Evolutionary conservation across 331 rosid genomes (phyloP).

Genomic region (Rosa hybrid): DNA sequence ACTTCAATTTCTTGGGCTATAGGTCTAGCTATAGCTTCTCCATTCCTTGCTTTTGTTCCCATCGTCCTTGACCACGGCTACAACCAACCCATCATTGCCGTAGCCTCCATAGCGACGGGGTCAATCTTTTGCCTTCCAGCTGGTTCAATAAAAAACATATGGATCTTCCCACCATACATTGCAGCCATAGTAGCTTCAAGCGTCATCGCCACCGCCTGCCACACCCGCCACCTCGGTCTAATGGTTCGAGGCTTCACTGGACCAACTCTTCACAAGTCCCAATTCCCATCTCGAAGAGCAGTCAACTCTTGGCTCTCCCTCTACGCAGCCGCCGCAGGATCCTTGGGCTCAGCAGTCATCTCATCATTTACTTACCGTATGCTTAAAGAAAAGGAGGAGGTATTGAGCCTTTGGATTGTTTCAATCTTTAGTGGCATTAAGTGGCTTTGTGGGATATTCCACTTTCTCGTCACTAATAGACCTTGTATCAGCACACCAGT

Average conservation of each 20-base stretch:
- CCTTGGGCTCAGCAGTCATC: slow-evolving; percentile 48
- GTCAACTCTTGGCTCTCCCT: slow-evolving; percentile 52
- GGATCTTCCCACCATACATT: slow-evolving; percentile 69
- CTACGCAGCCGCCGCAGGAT: slow-evolving; percentile 47
- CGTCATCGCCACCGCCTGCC: slow-evolving; percentile 50
- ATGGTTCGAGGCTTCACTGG: slow-evolving; percentile 53
- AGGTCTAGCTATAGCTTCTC: slow-evolving; percentile 68
- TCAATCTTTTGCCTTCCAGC: slow-evolving; percentile 72
- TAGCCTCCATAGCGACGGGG: slow-evolving; percentile 57
- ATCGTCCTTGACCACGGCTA: slow-evolving; percentile 64
- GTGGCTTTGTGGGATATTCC: slow-evolving; percentile 72
- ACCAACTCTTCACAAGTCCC: slow-evolving; percentile 27
- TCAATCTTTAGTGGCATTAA: slow-evolving; percentile 81
- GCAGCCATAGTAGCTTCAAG: slow-evolving; percentile 46
- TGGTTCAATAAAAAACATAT: slow-evolving; percentile 59
- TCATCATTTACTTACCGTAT: slow-evolving; percentile 64
- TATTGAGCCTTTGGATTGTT: slow-evolving; percentile 74
- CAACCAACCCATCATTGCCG: slow-evolving; percentile 46
- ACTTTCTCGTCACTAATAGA: slow-evolving; percentile 40
- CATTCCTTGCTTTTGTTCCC: slow-evolving; percentile 54
- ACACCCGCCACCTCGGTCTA: slow-evolving; percentile 67
- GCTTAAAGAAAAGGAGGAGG: slow-evolving; percentile 47
- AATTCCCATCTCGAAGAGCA: slow-evolving; percentile 36
- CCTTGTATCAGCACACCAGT: slow-evolving; percentile 19
- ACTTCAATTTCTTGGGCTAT: slow-evolving; percentile 80